Base-by-base conservation (phyloP, 768 basidiomycete genomes). In the Calocera cornea region DNA sequence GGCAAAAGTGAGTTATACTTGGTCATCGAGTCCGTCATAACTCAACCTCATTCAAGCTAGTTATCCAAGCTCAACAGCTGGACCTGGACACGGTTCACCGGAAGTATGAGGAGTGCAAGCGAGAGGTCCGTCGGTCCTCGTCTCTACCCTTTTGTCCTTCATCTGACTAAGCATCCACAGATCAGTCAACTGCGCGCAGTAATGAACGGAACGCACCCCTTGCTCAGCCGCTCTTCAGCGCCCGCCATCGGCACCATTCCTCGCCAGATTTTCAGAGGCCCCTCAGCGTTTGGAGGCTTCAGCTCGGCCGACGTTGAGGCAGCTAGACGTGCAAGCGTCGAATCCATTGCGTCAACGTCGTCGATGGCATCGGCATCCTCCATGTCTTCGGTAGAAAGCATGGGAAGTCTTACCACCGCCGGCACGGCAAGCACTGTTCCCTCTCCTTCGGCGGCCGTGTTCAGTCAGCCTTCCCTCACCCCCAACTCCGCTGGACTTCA, bases 21-120 rank as follows among this genome's bases (percentile, higher is more conserved):
- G 5, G 11, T 19, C 40, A 41, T 7, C 16, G 24, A 7, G 19
- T 19, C 7, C 44, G 44, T 19, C 44, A 3, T 17, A 47, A 47
- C 24, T 47, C 44, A 19, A 3, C 24, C 44, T 47, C 7, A 17
- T 47, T 47, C 44, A 17, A 60, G 54, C 31, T 33, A 60, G 54
- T 60, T 33, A 60, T 60, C 24, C 54, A 60, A 29, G 54, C 54
- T 60, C 54, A 60, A 27, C 54, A 33, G 31, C 54, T 60, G 54
- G 54, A 60, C 54, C 31, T 60, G 54, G 54, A 29, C 54, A 31
- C 27, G 10, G 27, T 60, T 60, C 11, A 19, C 5, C 24, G 54
- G 54, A 19, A 60, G 7, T 33, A 60, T 33, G 54, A 14, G 19
- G 27, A 27, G 5, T 60, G 7, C 14, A 7, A 16, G 24, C 54